phyloP scores from a whole-genome alignment of 306 rosid genomes.

The Cucurbita argyrosperma region DNA sequence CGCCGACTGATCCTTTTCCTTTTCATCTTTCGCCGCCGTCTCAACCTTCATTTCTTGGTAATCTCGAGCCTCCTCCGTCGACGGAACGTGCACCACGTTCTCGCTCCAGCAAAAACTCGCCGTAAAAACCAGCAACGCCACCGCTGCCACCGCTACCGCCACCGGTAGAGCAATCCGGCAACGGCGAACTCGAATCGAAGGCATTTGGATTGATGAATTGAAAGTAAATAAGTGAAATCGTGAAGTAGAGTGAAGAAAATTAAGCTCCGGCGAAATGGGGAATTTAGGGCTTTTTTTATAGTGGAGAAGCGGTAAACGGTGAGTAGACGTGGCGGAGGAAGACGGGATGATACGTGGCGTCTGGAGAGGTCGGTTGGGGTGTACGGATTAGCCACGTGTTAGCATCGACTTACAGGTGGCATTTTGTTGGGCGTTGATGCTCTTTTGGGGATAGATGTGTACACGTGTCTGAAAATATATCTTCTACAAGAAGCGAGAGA shows the following conservation, averaged over 20 bases:
- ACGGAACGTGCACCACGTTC: constrained; percentile 22
- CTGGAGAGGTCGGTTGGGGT: background rate
- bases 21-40: background rate
- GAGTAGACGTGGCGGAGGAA: background rate
- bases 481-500: no score
- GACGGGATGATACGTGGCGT: background rate
- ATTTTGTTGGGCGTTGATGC: no score
- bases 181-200: background rate
- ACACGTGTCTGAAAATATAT: no score
- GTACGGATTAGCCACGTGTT: background rate
- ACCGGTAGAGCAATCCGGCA: background rate
- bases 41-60: constrained; percentile 20
- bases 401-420: background rate
- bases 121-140: constrained; percentile 3
- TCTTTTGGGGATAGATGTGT: no score
- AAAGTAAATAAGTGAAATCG: background rate
- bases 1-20: constrained; percentile 14
- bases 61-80: constrained; percentile 30
- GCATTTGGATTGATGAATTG: background rate
- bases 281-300: background rate
- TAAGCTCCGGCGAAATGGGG: background rate
- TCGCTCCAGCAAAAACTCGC: constrained; percentile 12
- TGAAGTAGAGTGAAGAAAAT: background rate
- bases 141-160: constrained; percentile 4
- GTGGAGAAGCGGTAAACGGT: background rate